Conservation (phyloP, 2,329 filamentous ascomycete genomes). For the Aspergillus luchuensis region DNA sequence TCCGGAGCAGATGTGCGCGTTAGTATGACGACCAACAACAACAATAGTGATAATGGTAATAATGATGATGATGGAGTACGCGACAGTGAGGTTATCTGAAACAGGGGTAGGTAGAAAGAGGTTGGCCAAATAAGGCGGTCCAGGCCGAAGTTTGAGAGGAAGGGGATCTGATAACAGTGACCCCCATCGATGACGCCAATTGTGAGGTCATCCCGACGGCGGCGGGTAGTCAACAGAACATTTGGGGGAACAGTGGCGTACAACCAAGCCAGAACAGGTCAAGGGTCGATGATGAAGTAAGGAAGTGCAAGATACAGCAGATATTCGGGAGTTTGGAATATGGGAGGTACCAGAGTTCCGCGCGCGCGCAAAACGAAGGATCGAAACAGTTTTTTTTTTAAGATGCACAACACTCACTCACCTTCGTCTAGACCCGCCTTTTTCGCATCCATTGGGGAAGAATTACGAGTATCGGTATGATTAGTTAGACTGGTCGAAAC, state of each 20-base stretch:
- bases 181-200: conserved; percentile 38
- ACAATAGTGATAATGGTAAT: neutral
- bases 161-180: conserved; percentile 25
- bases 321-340: conserved; percentile 2
- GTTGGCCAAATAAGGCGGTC: conserved; percentile 15
- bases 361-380: conserved; percentile 14
- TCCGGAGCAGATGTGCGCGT: conserved; percentile 17
- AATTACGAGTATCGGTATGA: conserved; percentile 35
- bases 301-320: conserved; percentile 13
- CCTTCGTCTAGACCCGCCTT: conserved; percentile 45
- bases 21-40: conserved; percentile 21
- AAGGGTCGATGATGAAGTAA: conserved; percentile 20
- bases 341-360: conserved; percentile 9
- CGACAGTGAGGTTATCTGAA: conserved; percentile 5
- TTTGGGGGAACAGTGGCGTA: conserved; percentile 32
- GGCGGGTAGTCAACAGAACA: conserved; percentile 29
- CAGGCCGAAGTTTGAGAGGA: conserved; percentile 7
- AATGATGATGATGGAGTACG: neutral
- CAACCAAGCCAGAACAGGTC: conserved; percentile 33
- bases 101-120: neutral
- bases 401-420: conserved; percentile 33
- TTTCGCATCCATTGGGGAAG: conserved; percentile 49
- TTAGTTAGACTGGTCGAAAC: conserved; percentile 33
- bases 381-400: conserved; percentile 7
- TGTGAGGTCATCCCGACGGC: conserved; percentile 42